Base-by-base conservation (phyloP, 805 yeast genomes). In the Pichia gijzeniarum region DNA sequence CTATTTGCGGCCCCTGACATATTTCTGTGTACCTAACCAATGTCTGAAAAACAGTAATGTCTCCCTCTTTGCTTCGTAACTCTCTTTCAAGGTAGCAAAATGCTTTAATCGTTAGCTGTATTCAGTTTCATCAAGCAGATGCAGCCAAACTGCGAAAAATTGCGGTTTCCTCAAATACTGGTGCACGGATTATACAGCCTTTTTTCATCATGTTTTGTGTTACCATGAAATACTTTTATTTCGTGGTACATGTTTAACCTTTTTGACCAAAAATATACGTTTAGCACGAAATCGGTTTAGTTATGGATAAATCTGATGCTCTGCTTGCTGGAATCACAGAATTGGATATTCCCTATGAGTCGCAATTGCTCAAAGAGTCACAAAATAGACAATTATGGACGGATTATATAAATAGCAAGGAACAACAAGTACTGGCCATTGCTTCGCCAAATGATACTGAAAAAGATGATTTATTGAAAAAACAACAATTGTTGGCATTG, bases 351-450 rank as follows among this genome's bases (percentile, higher is more conserved):
- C 56, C 51, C 3, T 67, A 48, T 52, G 80, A 76, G 46, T 52
- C 57, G 33, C 52, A 58, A 10, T 47, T 75, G 1, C 40, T 64
- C 19, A 64, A 64, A 48, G 58, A 65, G 22, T 69, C 71, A 0
- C 34, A 53, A 25, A 55, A 67, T 38, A 42, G 63, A n/a, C 56
- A 62, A 3, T 44, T 57, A 1, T 80, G 85, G 85, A 47, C 64
- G 36, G 58, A 64, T 2, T 80, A 78, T 55, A 54, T 70, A 38
- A 55, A 62, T 4, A 57, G 55, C 47, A 72, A 72, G 57, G 38
- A 18, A 27, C 41, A 9, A 49, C 43, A 45, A 53, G 60, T 65
- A 22, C 28, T 7, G 10, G 28, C 28, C 28, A 25, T 25, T 25
- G 10, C 9, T 25, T 25, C 28, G 10, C 10, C 28, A 25, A 25